A percentile compares a stretch with the other conserved stretches of the same genome.
These are phyloP conservation scores for Aaosphaeria pasadenensis DNA, from an alignment of 2,329 filamentous ascomycete species.

Conservation along the genomic window DNA sequence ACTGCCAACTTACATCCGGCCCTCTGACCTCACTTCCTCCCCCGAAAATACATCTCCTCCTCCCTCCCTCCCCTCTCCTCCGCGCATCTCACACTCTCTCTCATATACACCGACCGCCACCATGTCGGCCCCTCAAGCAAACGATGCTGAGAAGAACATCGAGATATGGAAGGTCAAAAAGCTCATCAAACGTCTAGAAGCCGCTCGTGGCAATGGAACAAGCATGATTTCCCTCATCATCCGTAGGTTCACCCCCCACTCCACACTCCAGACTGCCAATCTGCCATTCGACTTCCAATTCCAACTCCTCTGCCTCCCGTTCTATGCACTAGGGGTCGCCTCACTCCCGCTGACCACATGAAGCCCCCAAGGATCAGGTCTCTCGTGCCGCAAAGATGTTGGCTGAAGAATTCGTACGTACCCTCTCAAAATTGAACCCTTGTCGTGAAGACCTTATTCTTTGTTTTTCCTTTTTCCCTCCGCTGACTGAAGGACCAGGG, in stretches of 20 bases:
- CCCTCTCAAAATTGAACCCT: neutral
- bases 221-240: conserved; percentile 99
- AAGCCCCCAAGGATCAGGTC: conserved; percentile 96
- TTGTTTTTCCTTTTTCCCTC: neutral
- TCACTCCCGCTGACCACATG: neutral
- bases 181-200: conserved; percentile 97
- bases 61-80: conserved; percentile 2
- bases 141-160: conserved; percentile 97
- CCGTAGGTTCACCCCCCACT: conserved; percentile 57
- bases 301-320: no score
- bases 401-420: conserved; percentile 96
- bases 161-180: conserved; percentile 99
- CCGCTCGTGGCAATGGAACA: conserved; percentile 95
- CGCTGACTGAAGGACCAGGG: conserved; percentile 56
- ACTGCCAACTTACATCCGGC: no score
- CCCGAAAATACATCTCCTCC: conserved; percentile 9
- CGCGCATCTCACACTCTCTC: neutral
- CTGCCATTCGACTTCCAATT: neutral
- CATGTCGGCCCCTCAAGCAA: conserved; percentile 57
- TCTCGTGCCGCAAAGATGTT: conserved; percentile 98
- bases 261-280: neutral
- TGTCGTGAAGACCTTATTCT: neutral
- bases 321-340: no score
- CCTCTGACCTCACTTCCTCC: neutral
- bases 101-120: conserved; percentile 17